These are phyloP conservation scores for Grigorovia transvaalensis DNA, from an alignment of 805 yeast species.

Conservation along the genomic window DNA sequence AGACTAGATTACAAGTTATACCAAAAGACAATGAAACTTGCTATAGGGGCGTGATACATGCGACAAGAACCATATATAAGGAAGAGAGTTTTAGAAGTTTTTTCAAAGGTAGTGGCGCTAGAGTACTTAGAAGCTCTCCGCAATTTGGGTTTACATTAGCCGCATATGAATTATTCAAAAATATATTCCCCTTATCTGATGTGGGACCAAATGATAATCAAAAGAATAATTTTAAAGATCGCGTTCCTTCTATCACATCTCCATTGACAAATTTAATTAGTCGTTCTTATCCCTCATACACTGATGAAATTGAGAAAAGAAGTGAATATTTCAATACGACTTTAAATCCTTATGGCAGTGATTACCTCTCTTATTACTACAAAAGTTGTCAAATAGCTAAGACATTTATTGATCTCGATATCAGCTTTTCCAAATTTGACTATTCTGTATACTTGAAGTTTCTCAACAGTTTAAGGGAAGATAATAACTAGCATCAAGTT, in stretches of 20 bases:
- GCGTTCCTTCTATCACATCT: slow-evolving; percentile 18
- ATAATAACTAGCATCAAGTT: neutral
- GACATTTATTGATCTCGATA: slow-evolving; percentile 52
- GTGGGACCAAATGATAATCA: neutral
- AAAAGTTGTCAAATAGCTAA: slow-evolving; percentile 53
- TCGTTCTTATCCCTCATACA: slow-evolving; percentile 9
- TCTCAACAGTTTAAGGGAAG: slow-evolving; percentile 10
- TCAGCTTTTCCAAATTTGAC: slow-evolving; percentile 48
- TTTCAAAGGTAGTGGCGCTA: slow-evolving; percentile 93
- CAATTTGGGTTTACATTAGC: slow-evolving; percentile 97
- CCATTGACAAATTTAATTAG: slow-evolving; percentile 15
- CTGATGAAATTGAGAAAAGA: slow-evolving; percentile 9
- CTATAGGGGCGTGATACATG: slow-evolving; percentile 69
- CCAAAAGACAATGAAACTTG: slow-evolving; percentile 65
- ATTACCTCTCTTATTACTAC: slow-evolving; percentile 36
- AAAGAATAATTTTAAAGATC: slow-evolving; percentile 5
- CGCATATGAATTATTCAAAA: slow-evolving; percentile 85
- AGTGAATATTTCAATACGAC: slow-evolving; percentile 20
- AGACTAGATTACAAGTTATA: slow-evolving; percentile 86
- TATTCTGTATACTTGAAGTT: slow-evolving; percentile 36
- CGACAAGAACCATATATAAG: slow-evolving; percentile 56
- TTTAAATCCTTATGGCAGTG: slow-evolving; percentile 30
- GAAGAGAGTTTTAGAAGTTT: slow-evolving; percentile 84
- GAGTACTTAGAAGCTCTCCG: slow-evolving; percentile 91
- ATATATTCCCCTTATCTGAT: slow-evolving; percentile 9